phyloP scores from a whole-genome alignment of 2,329 filamentous ascomycete genomes.

The Berkeleyomyces rouxiae region DNA sequence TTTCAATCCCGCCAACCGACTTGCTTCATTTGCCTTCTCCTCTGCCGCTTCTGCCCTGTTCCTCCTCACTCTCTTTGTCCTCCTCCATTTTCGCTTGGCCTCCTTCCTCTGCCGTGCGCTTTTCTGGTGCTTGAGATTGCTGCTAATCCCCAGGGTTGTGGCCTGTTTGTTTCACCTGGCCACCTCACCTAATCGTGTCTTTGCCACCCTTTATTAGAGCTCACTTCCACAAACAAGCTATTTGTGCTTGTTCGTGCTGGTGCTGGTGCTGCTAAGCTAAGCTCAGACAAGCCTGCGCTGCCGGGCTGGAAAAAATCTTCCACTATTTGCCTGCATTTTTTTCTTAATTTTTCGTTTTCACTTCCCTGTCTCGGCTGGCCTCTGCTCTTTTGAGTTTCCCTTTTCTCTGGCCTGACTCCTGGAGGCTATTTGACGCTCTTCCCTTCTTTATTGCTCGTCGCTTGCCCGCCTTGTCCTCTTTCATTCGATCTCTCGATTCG shows the following conservation, averaged over 20 bases:
- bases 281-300: neutral
- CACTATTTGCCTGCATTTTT: neutral
- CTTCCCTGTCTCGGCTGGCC: no score
- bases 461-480: neutral
- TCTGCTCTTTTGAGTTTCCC: slow-evolving; percentile 3
- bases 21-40: neutral
- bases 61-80: neutral
- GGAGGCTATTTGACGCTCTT: neutral
- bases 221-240: neutral
- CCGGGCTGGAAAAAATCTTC: neutral
- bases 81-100: neutral
- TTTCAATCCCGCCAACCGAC: neutral
- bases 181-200: neutral
- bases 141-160: neutral
- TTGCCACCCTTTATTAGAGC: slow-evolving; percentile 3
- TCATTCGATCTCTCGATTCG: no score
- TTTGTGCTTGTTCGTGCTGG: neutral
- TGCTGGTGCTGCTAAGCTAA: neutral
- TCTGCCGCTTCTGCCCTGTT: neutral
- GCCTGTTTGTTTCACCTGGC: slow-evolving; percentile 2
- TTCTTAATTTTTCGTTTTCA: neutral
- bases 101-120: neutral
- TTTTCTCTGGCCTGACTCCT: slow-evolving; percentile 4
- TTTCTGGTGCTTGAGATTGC: neutral
- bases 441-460: neutral